Base-by-base conservation (phyloP, 768 basidiomycete species). In the Asterophora lycoperdoides region DNA sequence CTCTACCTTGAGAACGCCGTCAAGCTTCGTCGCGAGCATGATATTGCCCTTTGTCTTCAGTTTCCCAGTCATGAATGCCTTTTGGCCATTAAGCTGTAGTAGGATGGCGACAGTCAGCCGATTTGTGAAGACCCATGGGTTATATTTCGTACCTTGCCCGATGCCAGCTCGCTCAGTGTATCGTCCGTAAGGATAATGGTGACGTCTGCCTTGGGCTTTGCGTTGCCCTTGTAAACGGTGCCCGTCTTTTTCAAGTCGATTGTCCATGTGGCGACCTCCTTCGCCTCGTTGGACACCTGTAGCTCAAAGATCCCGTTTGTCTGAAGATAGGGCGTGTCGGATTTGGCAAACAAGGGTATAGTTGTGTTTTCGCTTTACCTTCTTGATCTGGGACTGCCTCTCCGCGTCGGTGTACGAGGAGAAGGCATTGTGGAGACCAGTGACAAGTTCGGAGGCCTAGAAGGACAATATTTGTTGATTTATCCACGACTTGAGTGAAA, bases 21-120 rank as follows among this genome's bases (percentile, higher is more conserved):
- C 86, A 30, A 96, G 86, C 67, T 95, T 97, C 19, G 91, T 94
- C 1, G 89, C 91, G 53, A 94, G 79, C 90, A 94, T 93, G 68
- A 93, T 83, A 69, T 93, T 93, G 47, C 91, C 92, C 64, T 79
- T 86, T 13, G 89, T 86, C 79, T 94, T 95, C 42, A 96, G 79
- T 62, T 89, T 89, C 23, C 93, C 93, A 6, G 88, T 89, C 89
- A 97, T 91, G 73, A 93, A 96, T 17, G 93, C 93, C 64, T 93
- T 93, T 69, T 96, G 93, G 15, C 90, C 93, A 58, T 89, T 91
- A 38, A 87, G 72, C 86, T 91, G 20, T 41, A 39, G 20, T 41
- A 39, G n/a, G 30, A 38, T 35, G 3, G 37, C 47, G 19, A 41
- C n/a, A 44, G 39, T 29, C 34, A 42, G 13, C 4, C 28, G 14